Evolutionary conservation across 176 grass and related monocot genomes (phyloP), one percentile per base, ranked within the genome.

Genomic region (Hordeum vulgare): DNA sequence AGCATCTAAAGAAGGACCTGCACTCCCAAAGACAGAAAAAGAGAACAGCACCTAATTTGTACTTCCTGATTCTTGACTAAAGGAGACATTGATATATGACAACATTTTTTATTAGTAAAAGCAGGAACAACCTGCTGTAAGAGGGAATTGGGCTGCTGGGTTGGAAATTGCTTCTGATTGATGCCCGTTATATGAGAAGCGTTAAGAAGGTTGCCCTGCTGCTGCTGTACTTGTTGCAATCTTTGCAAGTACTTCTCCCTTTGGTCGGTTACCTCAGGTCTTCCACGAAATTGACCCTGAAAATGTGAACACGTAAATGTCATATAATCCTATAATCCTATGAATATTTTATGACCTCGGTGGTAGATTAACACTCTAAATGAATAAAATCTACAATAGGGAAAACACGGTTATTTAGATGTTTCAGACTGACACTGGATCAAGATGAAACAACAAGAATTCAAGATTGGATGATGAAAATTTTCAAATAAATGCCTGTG

Each of bases 181-280:
- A 83, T 82, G 76, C 89, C 80, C 25, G 91, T 65, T 67, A 87
- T 77, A 73, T 85, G 80, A 83, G 93, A 83, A 66, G 74, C 71
- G 35, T 75, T 94, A 88, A 89, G 72, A 82, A 89, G 80, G 64
- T 41, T 92, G 80, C 88, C 88, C 85, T 94, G 96, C 35, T 90
- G 94, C 34, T 91, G 95, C 39, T 93, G 88, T 57, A 83, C 71
- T 89, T 93, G 93, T 87, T 99, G 96, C 18, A 89, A 79, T 75
- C 82, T 86, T 82, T 96, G 96, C 61, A 96, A 64, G 56, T 78
- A 96, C 54, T 99, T 91, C 84, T 99, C 96, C 89, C 96, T 92
- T 54, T 90, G 93, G 36, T 99, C 93, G 4, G 93, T 86, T 75
- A 90, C 90, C 81, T 99, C 97, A 41, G 91, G 87, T 62, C 97